Evolutionary conservation across 2,329 filamentous ascomycete genomes (phyloP), one percentile per base, ranked within the genome.

Genomic region (Diaporthe citri): DNA sequence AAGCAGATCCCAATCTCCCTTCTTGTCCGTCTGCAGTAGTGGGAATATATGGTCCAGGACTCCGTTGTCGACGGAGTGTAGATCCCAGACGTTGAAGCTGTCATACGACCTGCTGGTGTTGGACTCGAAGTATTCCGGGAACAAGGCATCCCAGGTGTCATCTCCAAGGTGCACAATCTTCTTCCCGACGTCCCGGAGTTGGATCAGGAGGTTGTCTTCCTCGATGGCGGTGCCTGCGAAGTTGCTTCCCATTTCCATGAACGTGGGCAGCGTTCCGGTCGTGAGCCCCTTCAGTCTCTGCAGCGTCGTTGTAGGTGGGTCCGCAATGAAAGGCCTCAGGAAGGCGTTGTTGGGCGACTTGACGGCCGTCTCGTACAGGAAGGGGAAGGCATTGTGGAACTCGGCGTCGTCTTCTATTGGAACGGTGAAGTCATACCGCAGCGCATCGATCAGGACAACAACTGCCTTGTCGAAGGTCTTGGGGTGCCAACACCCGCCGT

Each of bases 81-180:
- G 85, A 83, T 99, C 97, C 95, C 95, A 98, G 9, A 98, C 97
- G 81, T 98, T 98, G 86, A 99, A 97, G 76, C 96, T 98, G 82
- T 98, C 96, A 83, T 98, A 99, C 0, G 97, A 91, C 79, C 89
- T 91, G 79, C 96, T 98, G 74, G 98, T 91, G 74, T 96, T 94
- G 12, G 92, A 86, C 82, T 98, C 93, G 80, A 99, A 99, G 83
- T 97, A 95, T n/a, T 90, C 94, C 0, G 97, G 97, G 82, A 98
- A 99, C 22, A 99, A 87, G 57, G 95, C 90, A 78, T 95, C 94
- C 97, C 97, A 99, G 6, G 97, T 99, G 84, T 99, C 96, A 82
- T 99, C 97, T n/a, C 97, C 97, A 51, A 99, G 87, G 80, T 99
- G 97, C 8, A 96, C 97, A 78, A 99, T 91, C 77, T 90, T 94